Conservation (phyloP, 2,329 filamentous ascomycete genomes). For the Chaetomium globosum region DNA sequence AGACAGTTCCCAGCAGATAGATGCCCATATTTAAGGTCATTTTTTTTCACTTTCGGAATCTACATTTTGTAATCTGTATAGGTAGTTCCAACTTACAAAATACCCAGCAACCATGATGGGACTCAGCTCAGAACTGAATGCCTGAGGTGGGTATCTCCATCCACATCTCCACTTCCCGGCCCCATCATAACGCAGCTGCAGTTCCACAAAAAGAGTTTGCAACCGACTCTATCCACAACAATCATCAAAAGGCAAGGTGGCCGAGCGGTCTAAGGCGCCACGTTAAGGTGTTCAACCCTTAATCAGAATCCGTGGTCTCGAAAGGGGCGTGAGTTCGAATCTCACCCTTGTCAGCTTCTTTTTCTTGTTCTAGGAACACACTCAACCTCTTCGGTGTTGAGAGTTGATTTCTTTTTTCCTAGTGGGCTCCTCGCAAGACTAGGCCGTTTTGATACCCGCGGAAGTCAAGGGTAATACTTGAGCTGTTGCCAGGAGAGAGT, state of each 20-base stretch:
- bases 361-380: background rate
- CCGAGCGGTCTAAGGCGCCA: constrained; percentile 32
- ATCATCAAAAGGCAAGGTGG: constrained; percentile 27
- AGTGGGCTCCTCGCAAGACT: background rate
- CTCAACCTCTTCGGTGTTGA: background rate
- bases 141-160: background rate
- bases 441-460: background rate
- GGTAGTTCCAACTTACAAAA: background rate
- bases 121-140: background rate
- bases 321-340: constrained; percentile 32
- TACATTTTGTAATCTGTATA: too few species aligned
- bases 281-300: constrained; percentile 30
- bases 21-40: background rate
- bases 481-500: background rate
- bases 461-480: background rate
- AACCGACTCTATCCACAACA: constrained; percentile 3
- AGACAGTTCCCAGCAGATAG: background rate
- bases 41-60: background rate
- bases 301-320: constrained; percentile 29
- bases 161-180: too few species aligned
- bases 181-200: background rate
- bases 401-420: background rate
- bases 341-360: constrained; percentile 28
- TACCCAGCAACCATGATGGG: too few species aligned
- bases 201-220: constrained; percentile 17